These are phyloP conservation scores for Apiospora pterosperma DNA, from an alignment of 2,329 filamentous ascomycete genomes.

Conservation along the genomic window DNA sequence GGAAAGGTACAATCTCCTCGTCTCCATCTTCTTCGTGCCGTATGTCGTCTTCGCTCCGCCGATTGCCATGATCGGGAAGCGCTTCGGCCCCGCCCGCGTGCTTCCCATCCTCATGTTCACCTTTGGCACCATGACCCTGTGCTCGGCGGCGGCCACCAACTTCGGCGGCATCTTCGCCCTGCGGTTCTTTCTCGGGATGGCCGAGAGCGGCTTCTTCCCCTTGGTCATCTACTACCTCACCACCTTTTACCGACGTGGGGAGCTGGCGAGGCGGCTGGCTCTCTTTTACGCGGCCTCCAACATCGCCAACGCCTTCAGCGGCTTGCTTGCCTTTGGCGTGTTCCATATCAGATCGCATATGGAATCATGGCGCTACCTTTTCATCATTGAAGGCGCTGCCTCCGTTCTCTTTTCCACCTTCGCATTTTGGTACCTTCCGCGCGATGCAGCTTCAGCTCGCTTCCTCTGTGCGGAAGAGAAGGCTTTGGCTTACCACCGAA, in stretches of 20 bases:
- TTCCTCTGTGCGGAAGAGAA: constrained; percentile 67
- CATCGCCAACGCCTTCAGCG: constrained; percentile 59
- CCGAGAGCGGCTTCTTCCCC: constrained; percentile 67
- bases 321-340: constrained; percentile 44
- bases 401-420: constrained; percentile 63
- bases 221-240: constrained; percentile 57
- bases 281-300: constrained; percentile 75
- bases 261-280: constrained; percentile 66
- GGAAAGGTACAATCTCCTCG: constrained; percentile 65
- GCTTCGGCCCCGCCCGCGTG: constrained; percentile 60
- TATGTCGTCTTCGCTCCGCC: constrained; percentile 69
- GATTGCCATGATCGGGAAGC: constrained; percentile 64
- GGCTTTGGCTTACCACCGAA: constrained; percentile 65
- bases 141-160: constrained; percentile 52
- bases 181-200: constrained; percentile 67
- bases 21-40: constrained; percentile 70
- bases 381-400: constrained; percentile 44
- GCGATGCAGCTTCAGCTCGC: constrained; percentile 57
- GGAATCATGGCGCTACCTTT: constrained; percentile 46
- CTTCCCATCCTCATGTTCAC: constrained; percentile 63
- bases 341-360: constrained; percentile 41
- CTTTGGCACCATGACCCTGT: constrained; percentile 63
- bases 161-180: constrained; percentile 65
- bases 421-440: constrained; percentile 67
- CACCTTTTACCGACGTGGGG: constrained; percentile 67